Evolutionary conservation across 1,139 yeast genomes (phyloP).

Genomic region (Hansenula lynferdii): DNA sequence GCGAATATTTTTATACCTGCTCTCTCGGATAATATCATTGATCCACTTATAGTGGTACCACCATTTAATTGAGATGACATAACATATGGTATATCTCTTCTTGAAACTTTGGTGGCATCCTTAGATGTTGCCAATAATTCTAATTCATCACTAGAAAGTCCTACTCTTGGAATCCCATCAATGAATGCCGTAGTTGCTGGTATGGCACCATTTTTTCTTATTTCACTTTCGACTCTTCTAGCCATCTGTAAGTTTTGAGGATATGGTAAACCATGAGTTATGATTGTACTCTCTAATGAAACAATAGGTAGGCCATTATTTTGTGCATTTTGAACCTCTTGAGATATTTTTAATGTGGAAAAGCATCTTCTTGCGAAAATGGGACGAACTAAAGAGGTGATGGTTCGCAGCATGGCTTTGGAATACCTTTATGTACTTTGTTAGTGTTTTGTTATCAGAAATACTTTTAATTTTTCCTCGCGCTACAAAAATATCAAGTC

Average conservation of each 20-base stretch:
- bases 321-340: slow-evolving; percentile 62
- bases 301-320: slow-evolving; percentile 57
- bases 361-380: background rate
- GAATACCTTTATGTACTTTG: no score
- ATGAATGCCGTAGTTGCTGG: slow-evolving; percentile 89
- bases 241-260: slow-evolving; percentile 80
- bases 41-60: slow-evolving; percentile 88
- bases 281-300: slow-evolving; percentile 80
- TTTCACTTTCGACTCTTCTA: slow-evolving; percentile 51
- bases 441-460: no score
- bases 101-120: slow-evolving; percentile 58
- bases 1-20: slow-evolving; percentile 87
- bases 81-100: slow-evolving; percentile 76
- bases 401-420: no score
- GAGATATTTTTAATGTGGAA: slow-evolving; percentile 34
- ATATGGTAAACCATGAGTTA: slow-evolving; percentile 86
- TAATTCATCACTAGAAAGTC: slow-evolving; percentile 46
- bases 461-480: background rate
- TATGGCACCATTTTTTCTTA: slow-evolving; percentile 60
- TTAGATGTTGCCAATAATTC: slow-evolving; percentile 37
- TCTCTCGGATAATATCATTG: slow-evolving; percentile 72
- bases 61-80: slow-evolving; percentile 64
- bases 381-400: no score
- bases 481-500: background rate
- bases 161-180: slow-evolving; percentile 68